Evolutionary conservation across 371 early-diverging fungal species (phyloP), one percentile per base, ranked within the genome.

Genomic region (Mortierella sp.): DNA sequence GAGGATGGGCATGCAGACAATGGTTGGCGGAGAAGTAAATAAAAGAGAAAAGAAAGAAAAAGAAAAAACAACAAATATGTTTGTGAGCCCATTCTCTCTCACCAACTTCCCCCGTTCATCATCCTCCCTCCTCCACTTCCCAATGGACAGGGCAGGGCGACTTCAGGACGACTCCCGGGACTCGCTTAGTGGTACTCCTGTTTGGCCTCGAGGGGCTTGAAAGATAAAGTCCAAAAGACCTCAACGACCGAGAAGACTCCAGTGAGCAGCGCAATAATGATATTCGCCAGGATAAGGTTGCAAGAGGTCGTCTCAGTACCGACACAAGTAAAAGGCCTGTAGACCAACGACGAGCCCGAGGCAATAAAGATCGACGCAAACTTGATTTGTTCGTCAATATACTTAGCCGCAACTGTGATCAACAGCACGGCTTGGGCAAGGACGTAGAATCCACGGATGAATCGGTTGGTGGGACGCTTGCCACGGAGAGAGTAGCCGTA

Each of bases 361-460:
- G 68, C 68, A 41, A 68, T 68, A 68, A 68, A 68, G 41, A 68
- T 41, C 10, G 35, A 38, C 3, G 68, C 68, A 68, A 68, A 68
- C 24, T 41, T 68, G 43, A 68, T 68, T 41, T 68, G 68, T 1
- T 68, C 68, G 41, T 68, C n/a, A 24, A 68, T 68, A 21, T 38
- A 68, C 4, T 24, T 68, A 6, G 68, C 38, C 2, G 68, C 41
- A 16, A 68, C 68, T 0, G 18, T 21, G 38, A 68, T 68, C 68
- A 68, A 24, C 41, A 68, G 24, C 38, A 68, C 24, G 1, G 41
- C 18, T 1, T 24, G 43, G 8, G 11, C 24, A 21, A 68, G 24
- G 43, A 68, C 21, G 1, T 38, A 68, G 68, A 68, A 2, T 4
- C 41, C 68, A 41, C 68, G 68, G 41, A 24, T 3, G 41, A 68